These are phyloP conservation scores for Silene coronaria DNA, from an alignment of 179 eudicot species.

Conservation along the genomic window DNA sequence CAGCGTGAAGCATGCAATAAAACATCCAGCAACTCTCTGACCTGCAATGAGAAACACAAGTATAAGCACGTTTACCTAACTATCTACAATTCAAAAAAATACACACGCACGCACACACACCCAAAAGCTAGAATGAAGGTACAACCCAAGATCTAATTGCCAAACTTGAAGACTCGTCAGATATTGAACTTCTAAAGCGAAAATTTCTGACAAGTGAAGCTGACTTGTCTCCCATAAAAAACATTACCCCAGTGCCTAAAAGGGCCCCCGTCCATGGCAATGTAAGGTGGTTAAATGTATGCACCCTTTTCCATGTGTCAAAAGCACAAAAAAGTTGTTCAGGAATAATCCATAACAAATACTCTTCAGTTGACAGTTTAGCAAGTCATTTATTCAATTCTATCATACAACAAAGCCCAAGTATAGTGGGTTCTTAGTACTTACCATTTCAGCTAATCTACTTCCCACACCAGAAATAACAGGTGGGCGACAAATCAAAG, in stretches of 20 bases:
- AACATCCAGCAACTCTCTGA: slow-evolving; percentile 34
- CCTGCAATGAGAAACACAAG: slow-evolving; percentile 29
- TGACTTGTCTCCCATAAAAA: neutral
- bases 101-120: too few relatives aligned
- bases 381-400: neutral
- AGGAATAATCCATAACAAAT: neutral
- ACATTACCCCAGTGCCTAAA: neutral
- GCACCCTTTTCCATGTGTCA: neutral
- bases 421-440: slow-evolving; percentile 2
- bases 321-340: neutral
- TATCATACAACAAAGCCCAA: neutral
- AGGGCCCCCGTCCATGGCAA: neutral
- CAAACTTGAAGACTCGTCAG: neutral
- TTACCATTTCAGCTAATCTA: slow-evolving; percentile 28
- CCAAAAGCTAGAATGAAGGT: too few relatives aligned
- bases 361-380: neutral
- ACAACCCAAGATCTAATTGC: neutral
- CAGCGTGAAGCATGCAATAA: slow-evolving; percentile 50
- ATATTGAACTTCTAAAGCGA: neutral
- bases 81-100: neutral
- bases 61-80: neutral
- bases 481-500: slow-evolving; percentile 24
- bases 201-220: neutral
- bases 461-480: slow-evolving; percentile 11
- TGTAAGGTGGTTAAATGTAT: neutral